phyloP scores from a whole-genome alignment of 2,329 filamentous ascomycete species.

The Stachybotrys chartarum region DNA sequence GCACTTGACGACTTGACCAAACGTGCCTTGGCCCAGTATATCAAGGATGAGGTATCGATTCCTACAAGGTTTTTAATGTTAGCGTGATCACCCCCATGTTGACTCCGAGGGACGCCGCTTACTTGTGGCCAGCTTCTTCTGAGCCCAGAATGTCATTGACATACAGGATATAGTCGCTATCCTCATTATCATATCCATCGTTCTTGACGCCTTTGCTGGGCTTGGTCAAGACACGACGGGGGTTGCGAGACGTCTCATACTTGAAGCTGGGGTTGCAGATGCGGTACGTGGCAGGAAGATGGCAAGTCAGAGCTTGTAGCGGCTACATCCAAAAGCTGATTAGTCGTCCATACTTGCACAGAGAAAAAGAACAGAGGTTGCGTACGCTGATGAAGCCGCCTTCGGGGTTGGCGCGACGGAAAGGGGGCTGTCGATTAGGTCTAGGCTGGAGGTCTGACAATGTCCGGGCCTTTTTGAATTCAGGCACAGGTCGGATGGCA shows the following conservation, averaged over 20 bases:
- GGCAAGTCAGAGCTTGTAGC: constrained; percentile 87
- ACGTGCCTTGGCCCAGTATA: constrained; percentile 93
- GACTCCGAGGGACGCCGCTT: constrained; percentile 22
- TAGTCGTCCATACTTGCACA: background rate
- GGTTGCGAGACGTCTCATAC: constrained; percentile 96
- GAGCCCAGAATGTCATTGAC: constrained; percentile 98
- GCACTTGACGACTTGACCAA: constrained; percentile 97
- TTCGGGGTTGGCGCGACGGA: constrained; percentile 89
- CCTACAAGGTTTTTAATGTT: constrained; percentile 33
- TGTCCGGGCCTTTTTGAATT: constrained; percentile 73
- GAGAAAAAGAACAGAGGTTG: constrained; percentile 3
- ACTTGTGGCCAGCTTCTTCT: constrained; percentile 97
- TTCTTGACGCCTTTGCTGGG: constrained; percentile 98
- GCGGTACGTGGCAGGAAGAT: constrained; percentile 90
- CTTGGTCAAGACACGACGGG: constrained; percentile 90
- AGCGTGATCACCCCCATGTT: background rate
- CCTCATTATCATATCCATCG: constrained; percentile 97
- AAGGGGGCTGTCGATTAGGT: constrained; percentile 81
- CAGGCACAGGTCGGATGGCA: constrained; percentile 63
- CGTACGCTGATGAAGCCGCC: constrained; percentile 95
- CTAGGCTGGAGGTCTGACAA: constrained; percentile 71
- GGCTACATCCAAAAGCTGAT: constrained; percentile 47
- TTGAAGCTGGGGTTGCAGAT: constrained; percentile 98
- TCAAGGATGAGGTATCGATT: constrained; percentile 97
- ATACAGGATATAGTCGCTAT: constrained; percentile 98